Base-by-base conservation (phyloP, 2,329 filamentous ascomycete genomes). In the Fusarium penzigii region DNA sequence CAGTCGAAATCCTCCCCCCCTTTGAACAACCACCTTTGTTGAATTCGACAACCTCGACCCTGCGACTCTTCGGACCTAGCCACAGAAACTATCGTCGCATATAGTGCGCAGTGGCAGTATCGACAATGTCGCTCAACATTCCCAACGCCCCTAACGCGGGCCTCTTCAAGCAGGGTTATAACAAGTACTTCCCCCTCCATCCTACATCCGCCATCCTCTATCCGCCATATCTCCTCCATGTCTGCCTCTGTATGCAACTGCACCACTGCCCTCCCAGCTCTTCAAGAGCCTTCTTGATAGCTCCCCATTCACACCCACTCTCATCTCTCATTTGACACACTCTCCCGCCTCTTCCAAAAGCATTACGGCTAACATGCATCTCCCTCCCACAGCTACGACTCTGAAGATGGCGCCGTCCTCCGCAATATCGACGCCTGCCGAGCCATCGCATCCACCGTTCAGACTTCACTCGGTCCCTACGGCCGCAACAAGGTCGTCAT, bases 401-500 rank as follows among this genome's bases (percentile, higher is more conserved):
- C 93, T 56, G 95, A 99, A 86, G 94, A 99, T 89, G 94, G 94
- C 72, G 95, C 94, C 64, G 92, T 99, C 63, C 83, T 97, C 62
- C 92, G 94, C 70, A 99, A 99, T 76, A 97, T 99, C 77, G 95
- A 99, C 71, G 94, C 95, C 72, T 99, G 94, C 80, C 86, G 92
- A 61, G 90, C 94, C 63, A 97, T 99, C 75, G 87, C 94, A 53
- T 90, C 89, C 67, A 99, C 94, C 47, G 94, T 99, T 45, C 92
- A 96, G 80, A 97, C 94, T 51, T 97, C 94, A 42, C 84, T 99
- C 36, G 95, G 94, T 47, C 94, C 94, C 55, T 97, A 96, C 76
- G 94, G 94, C 69, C 90, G 94, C 75, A 99, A 99, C 82, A 99
- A 99, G 81, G 92, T 99, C 70, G 91, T 99, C 78, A 97, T 99